Base-by-base conservation (phyloP, 2,329 filamentous ascomycete species). In the Diaporthe longicolla region DNA sequence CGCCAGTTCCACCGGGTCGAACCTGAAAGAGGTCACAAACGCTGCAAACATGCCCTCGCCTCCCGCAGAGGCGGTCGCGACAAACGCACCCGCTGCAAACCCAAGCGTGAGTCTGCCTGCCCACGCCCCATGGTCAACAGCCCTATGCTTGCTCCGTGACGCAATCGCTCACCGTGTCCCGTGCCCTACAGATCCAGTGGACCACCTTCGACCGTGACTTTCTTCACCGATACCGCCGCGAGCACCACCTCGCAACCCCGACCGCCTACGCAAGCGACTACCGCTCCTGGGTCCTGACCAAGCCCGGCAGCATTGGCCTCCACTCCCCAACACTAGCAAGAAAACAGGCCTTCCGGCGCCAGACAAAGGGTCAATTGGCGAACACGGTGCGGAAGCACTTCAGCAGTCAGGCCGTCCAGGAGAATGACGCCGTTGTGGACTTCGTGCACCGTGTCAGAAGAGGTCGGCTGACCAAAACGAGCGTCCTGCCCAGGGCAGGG, bases 391-490 rank as follows among this genome's bases (percentile, higher is more conserved):
- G 94, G 77, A 95, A 95, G 82, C 93, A 97, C 83, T 97, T 97
- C 85, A 97, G 97, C 80, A 91, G 90, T 45, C 87, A 94, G 77
- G 93, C 93, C 21, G 90, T 96, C 54, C 92, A 92, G 77, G 94
- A 97, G 85, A 95, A 92, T 80, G 94, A 97, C 78, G 92, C 95
- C 77, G 93, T 97, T 73, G 93, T 95, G 73, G 93, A 94, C 77
- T 91, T 95, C 80, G 86, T 95, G 75, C 94, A 94, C 86, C 93
- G 91, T 80, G 88, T 94, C 40, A 87, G 88, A 79, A 89, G 88
- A 77, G 87, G 91, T 75, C 89, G 89, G 26, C 77, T 84, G 2
- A 76, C 78, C 83, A 84, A 80, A 80, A 78, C 78, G 26, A 77
- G 76, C 40, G 65, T 65, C 29, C 26, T 74, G 68, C 61, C 63